A percentile compares a stretch with the other conserved stretches of the same genome.
Evolutionary conservation across 1,284 basidiomycete genomes (phyloP).

Genomic region (Malassezia yamatoensis): DNA sequence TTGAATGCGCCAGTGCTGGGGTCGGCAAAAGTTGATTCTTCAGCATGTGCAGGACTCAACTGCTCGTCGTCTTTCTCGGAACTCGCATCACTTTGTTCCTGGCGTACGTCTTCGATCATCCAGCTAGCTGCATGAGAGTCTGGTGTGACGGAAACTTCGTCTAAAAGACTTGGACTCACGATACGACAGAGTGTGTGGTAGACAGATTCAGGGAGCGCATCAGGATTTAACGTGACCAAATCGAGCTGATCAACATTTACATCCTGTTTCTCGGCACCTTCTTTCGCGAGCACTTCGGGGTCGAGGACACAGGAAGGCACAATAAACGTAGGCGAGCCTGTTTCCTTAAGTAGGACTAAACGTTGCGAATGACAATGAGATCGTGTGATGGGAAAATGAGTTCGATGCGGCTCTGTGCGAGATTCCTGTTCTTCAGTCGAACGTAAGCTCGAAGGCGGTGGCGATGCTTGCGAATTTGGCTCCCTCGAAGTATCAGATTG

Average conservation of each 20-base stretch:
- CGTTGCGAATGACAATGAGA: constrained; percentile 12
- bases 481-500: not conserved
- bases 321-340: constrained; percentile 9
- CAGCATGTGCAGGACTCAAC: not conserved
- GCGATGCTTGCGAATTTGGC: too few species aligned
- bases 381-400: not conserved
- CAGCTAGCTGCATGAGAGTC: constrained; percentile 2
- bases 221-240: constrained; percentile 10
- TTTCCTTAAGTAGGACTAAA: not conserved
- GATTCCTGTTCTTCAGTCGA: not conserved
- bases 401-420: not conserved
- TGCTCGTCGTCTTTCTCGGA: not conserved
- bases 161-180: constrained; percentile 8
- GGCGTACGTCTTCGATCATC: constrained; percentile 2
- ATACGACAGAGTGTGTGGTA: constrained; percentile 13
- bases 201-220: constrained; percentile 7
- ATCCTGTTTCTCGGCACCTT: constrained; percentile 6
- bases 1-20: not conserved
- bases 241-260: constrained; percentile 10
- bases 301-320: constrained; percentile 11
- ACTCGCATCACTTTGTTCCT: not conserved
- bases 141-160: constrained; percentile 11
- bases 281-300: constrained; percentile 2
- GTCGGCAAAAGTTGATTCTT: not conserved
- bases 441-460: not conserved